Evolutionary conservation across 2,329 filamentous ascomycete genomes (phyloP).

Genomic region (Leptosphaerulina australis): DNA sequence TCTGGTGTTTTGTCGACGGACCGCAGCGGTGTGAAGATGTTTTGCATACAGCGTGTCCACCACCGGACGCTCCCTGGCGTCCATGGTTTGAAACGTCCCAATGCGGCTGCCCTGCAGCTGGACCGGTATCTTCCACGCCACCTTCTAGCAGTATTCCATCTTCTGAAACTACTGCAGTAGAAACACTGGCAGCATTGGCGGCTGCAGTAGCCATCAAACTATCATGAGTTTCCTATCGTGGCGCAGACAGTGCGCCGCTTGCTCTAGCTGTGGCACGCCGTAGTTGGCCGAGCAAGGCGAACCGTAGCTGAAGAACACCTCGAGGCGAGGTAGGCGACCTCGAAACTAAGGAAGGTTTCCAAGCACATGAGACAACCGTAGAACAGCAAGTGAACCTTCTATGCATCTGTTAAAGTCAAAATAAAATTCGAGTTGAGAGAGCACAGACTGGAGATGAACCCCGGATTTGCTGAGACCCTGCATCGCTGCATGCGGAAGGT

Average conservation of each 20-base stretch:
- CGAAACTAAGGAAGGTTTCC: slow-evolving; percentile 10
- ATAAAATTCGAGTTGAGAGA: slow-evolving; percentile 1
- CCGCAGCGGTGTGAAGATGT: slow-evolving; percentile 1
- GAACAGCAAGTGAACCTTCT: background rate
- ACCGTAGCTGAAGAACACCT: background rate
- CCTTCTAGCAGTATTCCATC: slow-evolving; percentile 13
- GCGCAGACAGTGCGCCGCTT: slow-evolving; percentile 11
- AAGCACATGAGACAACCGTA: slow-evolving; percentile 1
- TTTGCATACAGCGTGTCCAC: slow-evolving; percentile 1
- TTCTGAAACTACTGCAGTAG: background rate
- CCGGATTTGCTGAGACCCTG: slow-evolving; percentile 18
- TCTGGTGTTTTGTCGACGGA: background rate
- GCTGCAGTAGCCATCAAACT: slow-evolving; percentile 8
- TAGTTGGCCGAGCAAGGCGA: slow-evolving; percentile 4
- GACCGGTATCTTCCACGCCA: slow-evolving; percentile 18
- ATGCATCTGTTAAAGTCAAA: slow-evolving; percentile 9
- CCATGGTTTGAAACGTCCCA: slow-evolving; percentile 6
- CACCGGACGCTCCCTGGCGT: slow-evolving; percentile 2
- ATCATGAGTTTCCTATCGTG: slow-evolving; percentile 4
- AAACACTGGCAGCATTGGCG: slow-evolving; percentile 3
- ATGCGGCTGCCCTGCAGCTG: slow-evolving; percentile 12
- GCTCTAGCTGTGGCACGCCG: background rate
- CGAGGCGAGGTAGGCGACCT: slow-evolving; percentile 1
- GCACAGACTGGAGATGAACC: slow-evolving; percentile 23
- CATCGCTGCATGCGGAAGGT: slow-evolving; percentile 20